These are phyloP conservation scores for Coemansia sp. DNA, from an alignment of 192 early-diverging fungal species.

Conservation along the genomic window DNA sequence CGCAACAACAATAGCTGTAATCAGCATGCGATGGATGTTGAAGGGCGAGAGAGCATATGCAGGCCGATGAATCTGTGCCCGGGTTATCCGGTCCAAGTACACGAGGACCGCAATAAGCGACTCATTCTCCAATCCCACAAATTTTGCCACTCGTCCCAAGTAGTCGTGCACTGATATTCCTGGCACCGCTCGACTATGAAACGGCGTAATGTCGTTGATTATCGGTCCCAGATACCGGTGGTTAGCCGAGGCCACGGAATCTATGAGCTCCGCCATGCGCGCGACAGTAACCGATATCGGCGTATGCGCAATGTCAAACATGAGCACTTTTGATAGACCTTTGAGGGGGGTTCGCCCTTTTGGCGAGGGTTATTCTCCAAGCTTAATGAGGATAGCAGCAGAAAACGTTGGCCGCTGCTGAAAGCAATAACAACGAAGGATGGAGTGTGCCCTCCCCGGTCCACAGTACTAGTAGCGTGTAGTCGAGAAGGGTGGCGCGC, in stretches of 20 bases:
- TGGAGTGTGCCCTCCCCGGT: neutral
- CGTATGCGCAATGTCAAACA: conserved; percentile 44
- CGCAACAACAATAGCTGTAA: conserved; percentile 69
- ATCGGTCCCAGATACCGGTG: conserved; percentile 17
- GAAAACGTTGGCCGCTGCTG: neutral
- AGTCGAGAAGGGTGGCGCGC: neutral
- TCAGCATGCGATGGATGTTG: conserved; percentile 69
- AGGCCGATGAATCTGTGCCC: conserved; percentile 47
- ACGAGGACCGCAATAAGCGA: conserved; percentile 66
- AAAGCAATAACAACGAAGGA: neutral
- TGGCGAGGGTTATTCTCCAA: neutral
- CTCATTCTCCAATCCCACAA: conserved; percentile 67
- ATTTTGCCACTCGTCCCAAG: conserved; percentile 64
- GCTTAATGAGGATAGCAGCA: neutral
- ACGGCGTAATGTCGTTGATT: conserved; percentile 55
- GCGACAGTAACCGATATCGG: conserved; percentile 35
- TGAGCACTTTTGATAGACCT: neutral
- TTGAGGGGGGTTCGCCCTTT: neutral
- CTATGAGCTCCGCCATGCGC: conserved; percentile 36
- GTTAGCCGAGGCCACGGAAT: conserved; percentile 27
- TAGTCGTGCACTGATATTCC: conserved; percentile 66
- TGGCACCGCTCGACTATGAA: conserved; percentile 69
- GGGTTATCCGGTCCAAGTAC: conserved; percentile 67
- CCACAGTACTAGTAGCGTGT: neutral
- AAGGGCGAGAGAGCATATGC: conserved; percentile 60